Conservation (phyloP, 768 basidiomycete genomes). For the Lactifluus subvellereus region DNA sequence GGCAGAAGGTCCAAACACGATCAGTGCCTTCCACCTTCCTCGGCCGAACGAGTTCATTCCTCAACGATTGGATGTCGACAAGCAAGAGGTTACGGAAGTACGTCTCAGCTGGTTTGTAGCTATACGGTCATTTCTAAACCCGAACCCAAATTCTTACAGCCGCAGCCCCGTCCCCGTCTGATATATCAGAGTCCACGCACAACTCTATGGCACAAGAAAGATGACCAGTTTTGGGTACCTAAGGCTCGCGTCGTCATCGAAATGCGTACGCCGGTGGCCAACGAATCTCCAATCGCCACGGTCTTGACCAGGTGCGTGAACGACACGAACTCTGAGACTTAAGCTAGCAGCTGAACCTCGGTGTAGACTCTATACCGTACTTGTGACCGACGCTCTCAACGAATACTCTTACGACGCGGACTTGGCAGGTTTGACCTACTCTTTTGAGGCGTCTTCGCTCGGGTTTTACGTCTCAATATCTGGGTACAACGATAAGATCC, state of each 20-base stretch:
- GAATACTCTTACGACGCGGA: constrained; percentile 93
- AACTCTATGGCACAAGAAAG: constrained; percentile 93
- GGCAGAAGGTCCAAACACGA: constrained; percentile 60
- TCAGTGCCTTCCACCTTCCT: constrained; percentile 71
- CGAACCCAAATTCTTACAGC: constrained; percentile 39
- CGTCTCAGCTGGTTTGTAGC: constrained; percentile 13
- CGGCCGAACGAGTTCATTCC: constrained; percentile 90
- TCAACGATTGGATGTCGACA: constrained; percentile 76
- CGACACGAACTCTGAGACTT: background rate
- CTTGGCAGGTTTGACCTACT: constrained; percentile 81
- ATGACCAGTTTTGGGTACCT: constrained; percentile 94
- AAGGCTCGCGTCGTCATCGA: constrained; percentile 75
- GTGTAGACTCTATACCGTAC: constrained; percentile 67
- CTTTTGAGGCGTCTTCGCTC: constrained; percentile 52
- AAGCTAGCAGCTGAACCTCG: background rate
- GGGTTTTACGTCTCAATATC: constrained; percentile 62
- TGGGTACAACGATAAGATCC: constrained; percentile 92
- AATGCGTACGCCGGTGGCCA: constrained; percentile 60
- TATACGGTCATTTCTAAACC: background rate
- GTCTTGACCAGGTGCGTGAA: constrained; percentile 64
- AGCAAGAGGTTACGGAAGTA: constrained; percentile 61
- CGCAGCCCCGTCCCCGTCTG: constrained; percentile 65
- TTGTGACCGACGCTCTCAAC: constrained; percentile 82
- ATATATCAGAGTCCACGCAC: constrained; percentile 67
- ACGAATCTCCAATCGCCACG: constrained; percentile 57